Conservation (phyloP, 441 rosid genomes). For the Daphne laureola region DNA sequence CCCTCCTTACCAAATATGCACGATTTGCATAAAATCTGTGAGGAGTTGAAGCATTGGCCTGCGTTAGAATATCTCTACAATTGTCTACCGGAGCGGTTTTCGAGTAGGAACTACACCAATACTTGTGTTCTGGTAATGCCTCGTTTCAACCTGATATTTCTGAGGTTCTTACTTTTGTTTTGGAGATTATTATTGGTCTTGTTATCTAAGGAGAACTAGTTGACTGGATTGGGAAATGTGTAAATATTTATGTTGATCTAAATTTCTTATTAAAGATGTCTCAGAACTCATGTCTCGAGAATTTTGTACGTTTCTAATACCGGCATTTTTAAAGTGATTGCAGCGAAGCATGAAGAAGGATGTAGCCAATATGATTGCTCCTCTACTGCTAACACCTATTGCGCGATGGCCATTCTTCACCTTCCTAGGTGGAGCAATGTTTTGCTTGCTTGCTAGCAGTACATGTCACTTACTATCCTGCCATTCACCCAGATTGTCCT, state of each 20-base stretch:
- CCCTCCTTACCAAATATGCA: constrained; percentile 53
- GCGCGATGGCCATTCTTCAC: constrained; percentile 69
- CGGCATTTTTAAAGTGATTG: constrained; percentile 6
- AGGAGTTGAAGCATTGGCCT: constrained; percentile 54
- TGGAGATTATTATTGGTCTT: not conserved
- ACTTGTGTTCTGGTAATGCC: constrained; percentile 69
- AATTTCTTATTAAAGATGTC: too few relatives aligned
- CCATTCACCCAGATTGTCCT: constrained; percentile 69
- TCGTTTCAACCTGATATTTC: not conserved
- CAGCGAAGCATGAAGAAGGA: constrained; percentile 55
- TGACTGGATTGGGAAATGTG: too few relatives aligned
- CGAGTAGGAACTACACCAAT: constrained; percentile 53
- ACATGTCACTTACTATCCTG: constrained; percentile 83
- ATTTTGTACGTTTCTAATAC: constrained; percentile 6
- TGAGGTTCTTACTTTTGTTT: not conserved
- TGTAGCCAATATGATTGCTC: constrained; percentile 39
- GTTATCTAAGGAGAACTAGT: not conserved
- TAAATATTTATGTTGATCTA: too few relatives aligned
- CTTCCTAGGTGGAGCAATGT: constrained; percentile 91
- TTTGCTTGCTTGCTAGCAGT: constrained; percentile 55
- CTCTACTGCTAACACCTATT: constrained; percentile 45
- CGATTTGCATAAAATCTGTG: constrained; percentile 36
- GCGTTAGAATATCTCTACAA: constrained; percentile 66
- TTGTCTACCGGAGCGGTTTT: constrained; percentile 77
- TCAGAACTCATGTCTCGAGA: too few relatives aligned